Conservation (phyloP, 2,329 filamentous ascomycete species). For the Coniochaeta ligniaria region DNA sequence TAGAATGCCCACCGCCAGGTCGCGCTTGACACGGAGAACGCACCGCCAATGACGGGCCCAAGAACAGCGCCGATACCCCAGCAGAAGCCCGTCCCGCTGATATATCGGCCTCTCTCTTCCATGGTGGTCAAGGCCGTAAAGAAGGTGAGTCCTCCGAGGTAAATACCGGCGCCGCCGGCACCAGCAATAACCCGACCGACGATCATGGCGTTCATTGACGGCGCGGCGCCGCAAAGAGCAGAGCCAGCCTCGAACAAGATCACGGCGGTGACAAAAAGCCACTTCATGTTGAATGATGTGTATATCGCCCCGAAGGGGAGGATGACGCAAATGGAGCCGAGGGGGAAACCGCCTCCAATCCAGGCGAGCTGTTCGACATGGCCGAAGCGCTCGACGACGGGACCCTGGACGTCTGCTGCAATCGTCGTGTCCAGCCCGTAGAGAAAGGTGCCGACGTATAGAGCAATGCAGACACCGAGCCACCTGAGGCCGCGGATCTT, state of each 20-base stretch:
- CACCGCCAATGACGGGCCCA: slow-evolving; percentile 28
- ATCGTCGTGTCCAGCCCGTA: slow-evolving; percentile 34
- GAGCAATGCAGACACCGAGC: slow-evolving; percentile 15
- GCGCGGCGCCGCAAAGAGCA: slow-evolving; percentile 18
- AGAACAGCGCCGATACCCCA: slow-evolving; percentile 31
- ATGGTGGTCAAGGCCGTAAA: slow-evolving; percentile 19
- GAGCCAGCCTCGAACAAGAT: slow-evolving; percentile 22
- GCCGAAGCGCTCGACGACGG: slow-evolving; percentile 27
- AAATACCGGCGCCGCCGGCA: slow-evolving; percentile 21
- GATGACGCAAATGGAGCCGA: slow-evolving; percentile 19
- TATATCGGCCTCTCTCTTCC: slow-evolving; percentile 23
- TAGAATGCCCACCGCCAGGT: slow-evolving; percentile 37
- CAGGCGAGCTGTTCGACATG: slow-evolving; percentile 30
- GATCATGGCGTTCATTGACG: slow-evolving; percentile 18
- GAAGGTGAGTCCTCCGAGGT: slow-evolving; percentile 20
- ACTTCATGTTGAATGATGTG: slow-evolving; percentile 11
- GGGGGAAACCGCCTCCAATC: slow-evolving; percentile 28
- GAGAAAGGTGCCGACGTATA: slow-evolving; percentile 20
- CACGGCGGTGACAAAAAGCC: slow-evolving; percentile 14
- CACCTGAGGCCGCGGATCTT: slow-evolving; percentile 13
- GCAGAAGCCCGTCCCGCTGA: slow-evolving; percentile 18
- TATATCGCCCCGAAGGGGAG: slow-evolving; percentile 2
- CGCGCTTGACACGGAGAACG: slow-evolving; percentile 22
- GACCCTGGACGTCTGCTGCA: slow-evolving; percentile 33
- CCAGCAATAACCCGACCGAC: slow-evolving; percentile 23